Evolutionary conservation across 2,329 filamentous ascomycete genomes (phyloP), one percentile per base, ranked within the genome.

Genomic region (Elsinoe fawcettii): DNA sequence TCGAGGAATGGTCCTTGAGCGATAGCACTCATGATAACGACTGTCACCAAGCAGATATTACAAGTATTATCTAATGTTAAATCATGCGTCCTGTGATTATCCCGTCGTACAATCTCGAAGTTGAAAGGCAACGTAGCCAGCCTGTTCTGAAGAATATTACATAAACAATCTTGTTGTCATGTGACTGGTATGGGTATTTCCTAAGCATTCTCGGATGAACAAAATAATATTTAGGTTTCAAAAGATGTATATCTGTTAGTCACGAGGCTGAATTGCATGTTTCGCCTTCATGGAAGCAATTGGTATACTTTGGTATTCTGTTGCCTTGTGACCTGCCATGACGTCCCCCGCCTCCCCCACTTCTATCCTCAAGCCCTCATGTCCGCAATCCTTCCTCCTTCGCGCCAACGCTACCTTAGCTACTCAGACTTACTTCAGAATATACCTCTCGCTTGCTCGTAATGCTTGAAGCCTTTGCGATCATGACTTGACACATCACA

Each of bases 321-420:
- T 23, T 44, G 41, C 41, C 41, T 46, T 46, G 41, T 46, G 41
- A 46, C 41, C 41, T 25, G 20, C 14, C 7, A 46, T 46, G 41
- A 46, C 41, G 41, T 46, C 20, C 41, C 41, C 41, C 20, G 41
- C 41, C 41, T 46, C 41, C 41, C 41, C 41, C 41, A 46, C 41
- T 25, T 25, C 41, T 23, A n/a, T 37, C 34, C 34, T 30, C 9
- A 30, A 5, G 9, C 27, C 27, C 9, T 30, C 27, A 30, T 30
- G 5, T 30, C 27, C 9, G 27, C 9, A 30, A 5, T 30, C 27
- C 27, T 30, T 30, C 27, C 27, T 30, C 27, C 5, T 30, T 9
- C 27, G 27, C 27, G 9, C 27, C 5, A 30, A 5, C 9, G 14
- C 34, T 12, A 37, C 5, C 9, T 12, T 12, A 5, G 9, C 9